Evolutionary conservation across 495 filamentous ascomycete species (phyloP).

Genomic region (Aspergillus affinis): DNA sequence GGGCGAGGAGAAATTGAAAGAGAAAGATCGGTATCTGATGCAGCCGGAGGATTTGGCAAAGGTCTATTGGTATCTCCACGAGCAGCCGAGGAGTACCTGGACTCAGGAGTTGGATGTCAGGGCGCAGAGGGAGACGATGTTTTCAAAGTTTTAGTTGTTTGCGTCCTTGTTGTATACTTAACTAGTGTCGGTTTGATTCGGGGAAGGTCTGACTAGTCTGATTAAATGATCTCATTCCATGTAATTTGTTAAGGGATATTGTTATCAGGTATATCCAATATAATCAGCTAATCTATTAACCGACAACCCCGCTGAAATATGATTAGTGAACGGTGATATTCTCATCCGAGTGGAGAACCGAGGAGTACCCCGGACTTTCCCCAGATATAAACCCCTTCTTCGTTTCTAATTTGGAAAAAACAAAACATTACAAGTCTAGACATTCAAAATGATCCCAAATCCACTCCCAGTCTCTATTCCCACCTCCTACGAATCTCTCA

Average conservation of each 20-base stretch:
- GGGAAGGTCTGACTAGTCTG: too few relatives aligned
- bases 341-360: background rate
- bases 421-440: background rate
- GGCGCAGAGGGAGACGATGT: slow-evolving; percentile 17
- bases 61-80: slow-evolving; percentile 24
- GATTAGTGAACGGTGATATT: background rate
- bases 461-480: slow-evolving; percentile 3
- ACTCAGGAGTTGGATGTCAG: slow-evolving; percentile 24
- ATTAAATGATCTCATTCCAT: too few relatives aligned
- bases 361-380: background rate
- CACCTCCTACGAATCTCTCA: slow-evolving; percentile 30
- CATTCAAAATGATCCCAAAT: background rate
- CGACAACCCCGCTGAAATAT: background rate
- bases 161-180: too few relatives aligned
- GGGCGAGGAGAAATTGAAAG: slow-evolving; percentile 25
- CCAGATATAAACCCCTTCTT: background rate
- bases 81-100: slow-evolving; percentile 25
- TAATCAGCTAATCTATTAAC: too few relatives aligned
- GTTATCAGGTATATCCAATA: too few relatives aligned
- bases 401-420: background rate
- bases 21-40: slow-evolving; percentile 29
- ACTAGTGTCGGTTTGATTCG: too few relatives aligned
- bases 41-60: slow-evolving; percentile 26
- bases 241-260: too few relatives aligned
- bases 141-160: slow-evolving; percentile 19